Base-by-base conservation (phyloP, 176 grass and related monocot species). In the Carex parvula region DNA sequence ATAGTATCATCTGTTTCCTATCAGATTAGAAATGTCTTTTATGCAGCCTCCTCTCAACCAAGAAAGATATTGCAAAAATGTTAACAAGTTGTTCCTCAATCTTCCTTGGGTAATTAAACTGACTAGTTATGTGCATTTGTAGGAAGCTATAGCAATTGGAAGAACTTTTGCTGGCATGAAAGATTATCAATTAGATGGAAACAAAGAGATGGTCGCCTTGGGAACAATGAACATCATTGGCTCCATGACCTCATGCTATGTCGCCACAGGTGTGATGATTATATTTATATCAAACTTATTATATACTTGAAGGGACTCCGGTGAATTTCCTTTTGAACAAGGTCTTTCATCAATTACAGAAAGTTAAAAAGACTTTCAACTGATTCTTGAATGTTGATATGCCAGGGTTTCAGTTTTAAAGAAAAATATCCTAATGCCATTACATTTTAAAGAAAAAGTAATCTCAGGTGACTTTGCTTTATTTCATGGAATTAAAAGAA, bases 161-260 rank as follows among this genome's bases (percentile, higher is more conserved):
- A 99, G 96, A 88, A 99, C 96, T 6, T 99, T 99, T 93, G 91
- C 96, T 87, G 86, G 89, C 13, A 75, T 99, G 64, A 99, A 99
- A 86, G 96, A 84, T 79, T 95, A 99, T 79, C 89, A 95, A 35
- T 70, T 95, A 41, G 93, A 99, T 87, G 96, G 96, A 79, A 99
- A 99, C 75, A 99, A 99, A 70, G 96, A 99, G 90, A 99, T 95
- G 96, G 85, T 99, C 46, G 96, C 96, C 21, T 84, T 99, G 81
- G 93, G 96, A 87, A 93, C 91, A 18, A 99, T 99, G 96, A 99
- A 99, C 44, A 64, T 95, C 21, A 79, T 92, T 71, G 96, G 96
- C 6, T 99, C 96, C 11, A 99, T 99, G 92, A 89, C 93, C 6
- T 99, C 96, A 64, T 99, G 96, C 81, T 99, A 99, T 84, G 82